Percentiles rank a stretch among this genome's conserved stretches.
Conservation (phyloP, 2,329 filamentous ascomycete genomes). For the Colletotrichum coccodes region DNA sequence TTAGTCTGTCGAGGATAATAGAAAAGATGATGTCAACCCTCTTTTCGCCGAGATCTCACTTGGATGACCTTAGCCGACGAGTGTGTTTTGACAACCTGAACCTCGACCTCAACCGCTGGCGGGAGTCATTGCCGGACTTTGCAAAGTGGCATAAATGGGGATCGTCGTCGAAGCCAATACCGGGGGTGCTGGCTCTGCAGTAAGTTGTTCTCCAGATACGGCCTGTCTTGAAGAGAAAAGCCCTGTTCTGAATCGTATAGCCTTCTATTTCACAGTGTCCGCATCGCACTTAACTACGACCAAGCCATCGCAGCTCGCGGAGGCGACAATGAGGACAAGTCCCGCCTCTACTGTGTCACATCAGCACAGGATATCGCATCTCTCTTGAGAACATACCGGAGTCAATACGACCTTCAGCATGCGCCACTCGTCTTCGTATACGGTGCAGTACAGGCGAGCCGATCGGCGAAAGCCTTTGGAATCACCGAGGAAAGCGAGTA, state of each 20-base stretch:
- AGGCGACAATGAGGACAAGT: neutral
- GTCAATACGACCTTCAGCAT: slow-evolving; percentile 36
- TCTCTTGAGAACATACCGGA: slow-evolving; percentile 35
- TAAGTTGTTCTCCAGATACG: slow-evolving; percentile 7
- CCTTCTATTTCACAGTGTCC: slow-evolving; percentile 37
- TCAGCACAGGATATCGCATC: slow-evolving; percentile 37
- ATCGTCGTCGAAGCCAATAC: slow-evolving; percentile 25
- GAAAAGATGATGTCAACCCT: slow-evolving; percentile 36
- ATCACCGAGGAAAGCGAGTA: slow-evolving; percentile 5
- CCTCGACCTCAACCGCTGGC: slow-evolving; percentile 36
- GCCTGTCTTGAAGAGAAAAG: neutral
- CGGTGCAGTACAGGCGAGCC: slow-evolving; percentile 36
- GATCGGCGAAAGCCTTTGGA: slow-evolving; percentile 14
- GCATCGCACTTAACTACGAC: slow-evolving; percentile 39
- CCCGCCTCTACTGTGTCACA: slow-evolving; percentile 29
- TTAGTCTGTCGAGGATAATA: slow-evolving; percentile 33
- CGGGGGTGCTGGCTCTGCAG: slow-evolving; percentile 36
- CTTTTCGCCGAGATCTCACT: slow-evolving; percentile 16
- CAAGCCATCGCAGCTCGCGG: slow-evolving; percentile 6
- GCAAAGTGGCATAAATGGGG: slow-evolving; percentile 37
- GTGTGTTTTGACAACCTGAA: slow-evolving; percentile 33
- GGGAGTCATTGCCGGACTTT: slow-evolving; percentile 32
- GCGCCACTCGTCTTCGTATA: slow-evolving; percentile 38
- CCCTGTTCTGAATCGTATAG: neutral
- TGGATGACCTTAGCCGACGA: slow-evolving; percentile 8